Evolutionary conservation across 108 stramenopile genomes (phyloP), one percentile per base, ranked within the genome.

Genomic region (Cylindrotheca fusiformis): DNA sequence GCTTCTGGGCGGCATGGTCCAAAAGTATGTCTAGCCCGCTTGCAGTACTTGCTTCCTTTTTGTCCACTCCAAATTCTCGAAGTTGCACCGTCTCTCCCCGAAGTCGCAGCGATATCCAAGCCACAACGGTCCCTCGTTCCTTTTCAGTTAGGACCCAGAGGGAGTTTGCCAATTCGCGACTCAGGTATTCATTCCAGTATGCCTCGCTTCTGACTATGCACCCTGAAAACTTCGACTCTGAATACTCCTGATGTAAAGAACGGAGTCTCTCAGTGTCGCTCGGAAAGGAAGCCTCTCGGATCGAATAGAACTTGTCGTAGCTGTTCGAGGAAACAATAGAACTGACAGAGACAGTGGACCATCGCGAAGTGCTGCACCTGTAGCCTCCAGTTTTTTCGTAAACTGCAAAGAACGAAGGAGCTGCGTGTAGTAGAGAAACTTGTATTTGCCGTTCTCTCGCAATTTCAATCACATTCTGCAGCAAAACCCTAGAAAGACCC

Each of bases 161-260:
- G 0, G 74, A 73, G 8, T 62, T 77, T 22, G 60, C 68, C 41
- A 87, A 58, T 57, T 91, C 89, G 14, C 71, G 31, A 29, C 75
- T 69, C 3, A 91, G 65, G 55, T 91, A 87, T 2, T 77, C 56
- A 26, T 68, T 83, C 89, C 89, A 91, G 55, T 91, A 91, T 29
- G 76, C 56, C 29, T 47, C 30, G 8, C 75, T 69, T 46, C 86
- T 76, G 3, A 80, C 56, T 28, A 91, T 76, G 27, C 77, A 78
- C n/a, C 83, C 83, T 18, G 67, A 62, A 33, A 87, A 81, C 48
- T 73, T 64, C 5, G 80, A 24, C 63, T 91, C 85, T 1, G 86
- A 87, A 58, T 82, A 87, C 29, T 45, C 21, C 33, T 58, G 22
- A 59, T 91, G 86, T 50, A 91, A 50, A 20, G 49, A 0, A 19